phyloP scores from a whole-genome alignment of 1,139 yeast genomes.

The Insectozyma bohioensis region DNA sequence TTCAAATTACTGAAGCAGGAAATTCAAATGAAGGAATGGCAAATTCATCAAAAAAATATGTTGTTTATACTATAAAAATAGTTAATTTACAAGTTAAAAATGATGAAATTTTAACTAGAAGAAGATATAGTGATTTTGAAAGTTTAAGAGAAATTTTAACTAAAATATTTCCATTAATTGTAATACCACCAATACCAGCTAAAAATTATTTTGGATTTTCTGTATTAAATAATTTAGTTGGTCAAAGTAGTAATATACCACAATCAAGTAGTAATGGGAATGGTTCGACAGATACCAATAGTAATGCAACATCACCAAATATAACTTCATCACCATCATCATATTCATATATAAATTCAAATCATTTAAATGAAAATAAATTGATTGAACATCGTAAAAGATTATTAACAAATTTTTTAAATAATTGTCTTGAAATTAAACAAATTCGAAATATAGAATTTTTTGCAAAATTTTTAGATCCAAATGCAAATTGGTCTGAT shows the following conservation, averaged over 20 bases:
- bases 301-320: constrained; percentile 3
- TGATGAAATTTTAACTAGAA: constrained; percentile 56
- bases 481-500: constrained; percentile 75
- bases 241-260: constrained; percentile 13
- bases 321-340: constrained; percentile 8
- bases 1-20: constrained; percentile 72
- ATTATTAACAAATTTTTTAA: constrained; percentile 72
- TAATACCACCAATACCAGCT: constrained; percentile 94
- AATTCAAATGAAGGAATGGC: constrained; percentile 70
- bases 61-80: constrained; percentile 75
- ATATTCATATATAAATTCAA: constrained; percentile 45
- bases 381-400: constrained; percentile 68
- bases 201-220: constrained; percentile 59
- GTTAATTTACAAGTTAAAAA: constrained; percentile 27
- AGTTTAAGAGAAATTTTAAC: constrained; percentile 68
- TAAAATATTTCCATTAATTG: constrained; percentile 74
- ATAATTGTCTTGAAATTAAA: constrained; percentile 64
- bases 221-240: constrained; percentile 36
- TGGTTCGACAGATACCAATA: constrained; percentile 4
- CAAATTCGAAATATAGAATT: constrained; percentile 60
- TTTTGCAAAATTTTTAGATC: constrained; percentile 78
- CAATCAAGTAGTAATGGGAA: constrained; percentile 6
- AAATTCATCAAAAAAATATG: constrained; percentile 63
- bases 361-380: constrained; percentile 40
- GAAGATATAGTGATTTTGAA: constrained; percentile 93